Conservation (phyloP, 23 red algal genomes). For the Gracilaria gracilis region DNA sequence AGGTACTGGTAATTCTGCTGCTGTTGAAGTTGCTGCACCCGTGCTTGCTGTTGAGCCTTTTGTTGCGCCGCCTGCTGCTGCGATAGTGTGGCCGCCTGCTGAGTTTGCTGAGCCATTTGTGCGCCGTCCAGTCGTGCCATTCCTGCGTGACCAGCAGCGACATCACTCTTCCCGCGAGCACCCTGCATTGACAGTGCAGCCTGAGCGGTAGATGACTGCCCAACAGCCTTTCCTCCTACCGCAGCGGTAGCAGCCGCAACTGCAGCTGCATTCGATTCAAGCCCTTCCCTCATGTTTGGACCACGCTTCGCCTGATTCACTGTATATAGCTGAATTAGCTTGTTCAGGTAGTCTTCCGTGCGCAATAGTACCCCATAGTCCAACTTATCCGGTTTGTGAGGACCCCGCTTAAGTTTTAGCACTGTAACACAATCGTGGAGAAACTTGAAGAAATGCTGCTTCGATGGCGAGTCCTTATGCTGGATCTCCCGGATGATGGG, state of each 20-base stretch:
- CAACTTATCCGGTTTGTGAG: background rate
- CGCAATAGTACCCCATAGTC: background rate
- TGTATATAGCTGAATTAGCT: background rate
- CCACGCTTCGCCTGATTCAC: background rate
- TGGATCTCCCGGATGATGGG: constrained; percentile 23
- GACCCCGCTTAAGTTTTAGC: background rate
- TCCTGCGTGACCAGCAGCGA: background rate
- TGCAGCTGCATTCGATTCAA: background rate
- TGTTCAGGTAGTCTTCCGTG: background rate
- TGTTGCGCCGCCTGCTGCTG: constrained; percentile 13
- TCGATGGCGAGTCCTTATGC: background rate
- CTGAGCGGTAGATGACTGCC: background rate
- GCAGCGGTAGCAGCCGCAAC: background rate
- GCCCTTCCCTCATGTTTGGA: background rate
- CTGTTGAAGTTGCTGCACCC: background rate
- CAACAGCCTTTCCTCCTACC: background rate
- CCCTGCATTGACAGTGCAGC: background rate
- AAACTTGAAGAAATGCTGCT: constrained; percentile 28
- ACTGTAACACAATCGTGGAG: constrained; percentile 28
- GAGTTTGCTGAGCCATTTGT: background rate
- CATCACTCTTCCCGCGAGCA: background rate
- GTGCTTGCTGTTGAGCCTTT: constrained; percentile 11
- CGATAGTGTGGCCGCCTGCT: background rate
- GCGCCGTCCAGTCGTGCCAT: background rate
- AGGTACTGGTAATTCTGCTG: background rate